phyloP scores from a whole-genome alignment of 2,329 filamentous ascomycete genomes.

The Eutypella sp. region DNA sequence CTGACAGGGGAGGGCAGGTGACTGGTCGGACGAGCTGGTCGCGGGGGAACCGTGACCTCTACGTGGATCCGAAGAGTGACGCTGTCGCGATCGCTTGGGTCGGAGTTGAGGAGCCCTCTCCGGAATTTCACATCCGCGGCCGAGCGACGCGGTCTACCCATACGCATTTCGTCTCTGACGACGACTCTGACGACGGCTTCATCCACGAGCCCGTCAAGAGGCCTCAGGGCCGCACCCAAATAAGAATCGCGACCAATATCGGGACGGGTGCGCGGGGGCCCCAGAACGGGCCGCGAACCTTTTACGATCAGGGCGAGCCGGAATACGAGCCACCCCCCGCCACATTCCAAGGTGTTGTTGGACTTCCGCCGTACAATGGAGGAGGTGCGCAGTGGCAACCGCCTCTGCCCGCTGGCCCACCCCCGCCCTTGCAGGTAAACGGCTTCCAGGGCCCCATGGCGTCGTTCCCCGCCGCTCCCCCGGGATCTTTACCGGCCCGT shows the following conservation, averaged over 20 bases:
- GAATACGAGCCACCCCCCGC: slow-evolving; percentile 7
- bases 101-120: slow-evolving; percentile 5
- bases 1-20: slow-evolving; percentile 14
- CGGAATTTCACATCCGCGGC: slow-evolving; percentile 22
- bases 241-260: slow-evolving; percentile 25
- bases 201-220: slow-evolving; percentile 22
- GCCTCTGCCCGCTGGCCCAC: slow-evolving; percentile 20
- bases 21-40: slow-evolving; percentile 47
- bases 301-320: slow-evolving; percentile 4
- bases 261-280: slow-evolving; percentile 3
- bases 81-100: slow-evolving; percentile 32
- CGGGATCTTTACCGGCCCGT: slow-evolving; percentile 18
- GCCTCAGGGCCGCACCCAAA: slow-evolving; percentile 14
- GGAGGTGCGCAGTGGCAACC: slow-evolving; percentile 13
- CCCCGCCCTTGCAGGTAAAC: slow-evolving; percentile 9
- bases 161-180: slow-evolving; percentile 27
- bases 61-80: slow-evolving; percentile 41
- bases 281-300: slow-evolving; percentile 3
- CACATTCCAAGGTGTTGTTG: not conserved
- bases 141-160: slow-evolving; percentile 21
- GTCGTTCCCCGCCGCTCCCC: slow-evolving; percentile 12
- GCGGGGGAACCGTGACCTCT: slow-evolving; percentile 41
- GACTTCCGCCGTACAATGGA: not conserved
- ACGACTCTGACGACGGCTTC: slow-evolving; percentile 28
- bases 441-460: slow-evolving; percentile 1